A percentile compares a stretch with the other conserved stretches of the same genome.
Conservation (phyloP, 495 filamentous ascomycete species). For the Penicillium verhagenii region DNA sequence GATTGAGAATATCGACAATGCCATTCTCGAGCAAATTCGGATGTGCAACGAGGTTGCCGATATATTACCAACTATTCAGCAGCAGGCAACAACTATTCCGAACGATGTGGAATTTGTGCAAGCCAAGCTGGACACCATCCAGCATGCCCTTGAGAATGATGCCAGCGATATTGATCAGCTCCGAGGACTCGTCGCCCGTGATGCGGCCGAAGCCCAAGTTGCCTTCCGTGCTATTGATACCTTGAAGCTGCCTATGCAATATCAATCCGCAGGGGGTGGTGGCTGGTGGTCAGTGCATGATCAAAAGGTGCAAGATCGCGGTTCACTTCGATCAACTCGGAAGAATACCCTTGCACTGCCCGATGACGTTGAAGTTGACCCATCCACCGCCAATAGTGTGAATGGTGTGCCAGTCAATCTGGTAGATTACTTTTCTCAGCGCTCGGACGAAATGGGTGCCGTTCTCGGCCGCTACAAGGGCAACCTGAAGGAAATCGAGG, state of each 20-base stretch:
- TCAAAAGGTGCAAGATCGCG: constrained; percentile 41
- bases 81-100: constrained; percentile 63
- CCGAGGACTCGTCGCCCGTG: constrained; percentile 59
- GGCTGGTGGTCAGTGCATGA: constrained; percentile 49
- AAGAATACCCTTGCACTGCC: constrained; percentile 48
- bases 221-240: constrained; percentile 75
- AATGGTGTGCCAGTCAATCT: constrained; percentile 55
- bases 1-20: constrained; percentile 70
- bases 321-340: constrained; percentile 40
- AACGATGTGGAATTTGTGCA: constrained; percentile 73
- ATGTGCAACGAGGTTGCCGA: constrained; percentile 45
- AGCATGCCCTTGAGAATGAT: constrained; percentile 70
- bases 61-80: constrained; percentile 57
- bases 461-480: constrained; percentile 64
- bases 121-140: constrained; percentile 69
- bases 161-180: constrained; percentile 66
- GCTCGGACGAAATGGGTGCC: constrained; percentile 67
- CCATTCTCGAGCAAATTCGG: constrained; percentile 69
- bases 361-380: constrained; percentile 61
- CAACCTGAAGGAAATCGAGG: constrained; percentile 78
- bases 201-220: constrained; percentile 70
- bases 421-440: constrained; percentile 72
- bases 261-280: constrained; percentile 52
- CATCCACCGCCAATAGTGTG: constrained; percentile 35
- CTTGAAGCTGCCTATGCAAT: constrained; percentile 71